phyloP scores from a whole-genome alignment of 1,284 basidiomycete genomes.

The Melampsora larici-populina region DNA sequence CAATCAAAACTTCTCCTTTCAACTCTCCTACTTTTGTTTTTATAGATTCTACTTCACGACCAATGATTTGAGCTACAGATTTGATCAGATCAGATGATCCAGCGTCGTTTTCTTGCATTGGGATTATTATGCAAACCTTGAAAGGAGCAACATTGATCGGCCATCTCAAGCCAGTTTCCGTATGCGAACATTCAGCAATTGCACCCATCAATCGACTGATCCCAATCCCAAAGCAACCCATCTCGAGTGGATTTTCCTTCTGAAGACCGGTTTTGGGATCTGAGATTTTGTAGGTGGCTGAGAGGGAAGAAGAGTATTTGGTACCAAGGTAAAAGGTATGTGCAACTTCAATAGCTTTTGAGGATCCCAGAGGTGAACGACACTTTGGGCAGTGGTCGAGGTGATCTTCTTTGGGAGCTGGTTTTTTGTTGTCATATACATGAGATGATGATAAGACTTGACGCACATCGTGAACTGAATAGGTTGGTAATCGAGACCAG shows the following conservation, averaged over 20 bases:
- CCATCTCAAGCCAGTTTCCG: slow-evolving; percentile 50
- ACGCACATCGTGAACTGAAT: slow-evolving; percentile 34
- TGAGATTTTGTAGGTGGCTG: slow-evolving; percentile 44
- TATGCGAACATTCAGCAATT: slow-evolving; percentile 48
- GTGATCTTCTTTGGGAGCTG: neutral
- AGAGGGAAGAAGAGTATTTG: slow-evolving; percentile 51
- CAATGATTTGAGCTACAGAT: neutral
- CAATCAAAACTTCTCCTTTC: slow-evolving; percentile 49
- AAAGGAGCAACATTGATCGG: slow-evolving; percentile 50
- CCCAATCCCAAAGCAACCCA: slow-evolving; percentile 56
- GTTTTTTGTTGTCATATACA: neutral
- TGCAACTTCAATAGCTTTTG: slow-evolving; percentile 53
- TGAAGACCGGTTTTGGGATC: slow-evolving; percentile 39
- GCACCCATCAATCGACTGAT: slow-evolving; percentile 53
- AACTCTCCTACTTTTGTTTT: neutral
- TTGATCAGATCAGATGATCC: neutral
- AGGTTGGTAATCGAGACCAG: slow-evolving; percentile 44
- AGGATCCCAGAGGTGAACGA: slow-evolving; percentile 44
- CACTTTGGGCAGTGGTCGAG: slow-evolving; percentile 49
- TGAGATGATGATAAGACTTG: slow-evolving; percentile 1
- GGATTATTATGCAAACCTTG: slow-evolving; percentile 46
- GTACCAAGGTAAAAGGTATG: slow-evolving; percentile 55
- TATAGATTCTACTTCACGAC: neutral
- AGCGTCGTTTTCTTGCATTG: neutral
- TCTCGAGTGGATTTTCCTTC: slow-evolving; percentile 49